phyloP scores from a whole-genome alignment of 2,329 filamentous ascomycete species.

The Nothomitra cinnamomea region DNA sequence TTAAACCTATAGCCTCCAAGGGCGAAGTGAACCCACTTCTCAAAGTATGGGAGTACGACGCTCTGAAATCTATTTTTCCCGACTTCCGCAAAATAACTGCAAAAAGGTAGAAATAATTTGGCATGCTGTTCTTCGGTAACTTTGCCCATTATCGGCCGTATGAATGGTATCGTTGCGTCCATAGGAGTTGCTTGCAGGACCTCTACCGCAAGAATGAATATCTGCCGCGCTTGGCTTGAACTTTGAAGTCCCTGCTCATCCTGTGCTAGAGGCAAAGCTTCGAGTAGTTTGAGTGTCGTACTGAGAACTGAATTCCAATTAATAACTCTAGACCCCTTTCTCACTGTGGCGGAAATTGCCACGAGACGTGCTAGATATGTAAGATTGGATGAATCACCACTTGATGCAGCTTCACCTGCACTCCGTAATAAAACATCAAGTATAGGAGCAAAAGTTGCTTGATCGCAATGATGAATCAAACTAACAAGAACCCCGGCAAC shows the following conservation, averaged over 20 bases:
- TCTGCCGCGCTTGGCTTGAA: conserved; percentile 18
- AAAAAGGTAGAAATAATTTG: conserved; percentile 68
- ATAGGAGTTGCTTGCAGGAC: conserved; percentile 62
- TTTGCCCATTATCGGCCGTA: conserved; percentile 45
- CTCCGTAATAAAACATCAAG: conserved; percentile 43
- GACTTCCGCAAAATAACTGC: conserved; percentile 60
- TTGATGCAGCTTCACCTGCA: conserved; percentile 19
- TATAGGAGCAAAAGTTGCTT: conserved; percentile 55
- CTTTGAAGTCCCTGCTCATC: conserved; percentile 38
- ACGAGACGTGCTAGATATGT: conserved; percentile 29
- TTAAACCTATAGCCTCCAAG: background rate
- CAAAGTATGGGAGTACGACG: conserved; percentile 65
- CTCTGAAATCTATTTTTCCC: conserved; percentile 58
- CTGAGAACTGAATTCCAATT: conserved; percentile 51
- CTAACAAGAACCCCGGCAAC: conserved; percentile 63
- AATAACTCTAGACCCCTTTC: conserved; percentile 57
- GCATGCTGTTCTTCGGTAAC: conserved; percentile 50
- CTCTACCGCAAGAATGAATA: conserved; percentile 38
- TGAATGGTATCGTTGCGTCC: conserved; percentile 55
- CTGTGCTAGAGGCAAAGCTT: conserved; percentile 28
- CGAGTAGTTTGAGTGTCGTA: background rate
- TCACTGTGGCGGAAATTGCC: conserved; percentile 56
- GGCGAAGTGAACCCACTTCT: conserved; percentile 37
- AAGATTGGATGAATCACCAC: conserved; percentile 24
- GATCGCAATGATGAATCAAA: conserved; percentile 63